A percentile compares a stretch with the other conserved stretches of the same genome.
phyloP scores from a whole-genome alignment of 345 rosid species.

The Sisymbrium altissimum region DNA sequence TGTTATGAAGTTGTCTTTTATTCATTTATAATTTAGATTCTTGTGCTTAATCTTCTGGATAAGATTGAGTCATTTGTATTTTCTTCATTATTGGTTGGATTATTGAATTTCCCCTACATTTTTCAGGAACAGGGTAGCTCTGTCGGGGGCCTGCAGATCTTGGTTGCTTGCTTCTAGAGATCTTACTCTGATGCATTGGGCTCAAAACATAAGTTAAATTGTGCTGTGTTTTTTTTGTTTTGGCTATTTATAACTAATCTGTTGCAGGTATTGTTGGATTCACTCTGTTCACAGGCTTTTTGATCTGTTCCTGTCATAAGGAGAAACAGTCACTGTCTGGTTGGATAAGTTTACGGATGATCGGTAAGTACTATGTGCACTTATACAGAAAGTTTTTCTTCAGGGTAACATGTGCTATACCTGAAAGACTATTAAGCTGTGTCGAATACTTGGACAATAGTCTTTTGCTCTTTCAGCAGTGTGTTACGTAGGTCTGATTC shows the following conservation, averaged over 20 bases:
- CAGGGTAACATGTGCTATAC: neutral
- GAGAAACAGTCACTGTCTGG: neutral
- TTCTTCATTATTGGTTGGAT: neutral
- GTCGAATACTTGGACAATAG: neutral
- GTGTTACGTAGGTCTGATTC: neutral
- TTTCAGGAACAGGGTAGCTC: slow-evolving; percentile 50
- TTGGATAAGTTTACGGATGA: neutral
- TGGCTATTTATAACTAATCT: neutral
- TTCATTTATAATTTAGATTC: neutral
- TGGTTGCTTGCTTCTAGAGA: slow-evolving; percentile 40
- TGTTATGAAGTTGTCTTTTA: neutral
- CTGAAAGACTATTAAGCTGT: neutral
- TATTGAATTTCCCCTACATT: slow-evolving; percentile 45
- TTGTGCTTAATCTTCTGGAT: slow-evolving; percentile 6
- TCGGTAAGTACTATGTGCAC: neutral
- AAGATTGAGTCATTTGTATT: neutral
- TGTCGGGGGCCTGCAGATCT: slow-evolving; percentile 30
- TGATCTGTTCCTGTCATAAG: neutral
- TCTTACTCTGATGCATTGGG: slow-evolving; percentile 38
- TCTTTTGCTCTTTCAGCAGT: neutral
- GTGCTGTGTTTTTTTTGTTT: neutral
- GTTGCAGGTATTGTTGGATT: slow-evolving; percentile 21
- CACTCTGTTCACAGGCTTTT: neutral
- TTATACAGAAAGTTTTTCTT: neutral
- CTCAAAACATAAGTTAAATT: slow-evolving; percentile 7